Percentiles rank a stretch among this genome's conserved stretches.
phyloP scores from a whole-genome alignment of 345 rosid species.

The Triadica sebifera region DNA sequence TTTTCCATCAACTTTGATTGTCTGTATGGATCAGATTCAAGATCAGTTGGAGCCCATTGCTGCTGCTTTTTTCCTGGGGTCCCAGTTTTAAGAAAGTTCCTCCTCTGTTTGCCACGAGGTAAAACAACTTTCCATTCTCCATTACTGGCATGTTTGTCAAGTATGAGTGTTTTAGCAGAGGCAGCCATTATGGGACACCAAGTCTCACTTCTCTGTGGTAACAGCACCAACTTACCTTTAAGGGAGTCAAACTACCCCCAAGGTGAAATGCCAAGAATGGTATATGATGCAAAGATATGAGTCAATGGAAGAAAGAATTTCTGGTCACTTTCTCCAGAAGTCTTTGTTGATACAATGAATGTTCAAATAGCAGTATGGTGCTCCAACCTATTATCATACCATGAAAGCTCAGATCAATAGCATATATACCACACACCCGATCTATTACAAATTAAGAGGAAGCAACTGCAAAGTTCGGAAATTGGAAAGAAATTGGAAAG shows the following conservation, averaged over 20 bases:
- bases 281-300: not conserved
- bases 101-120: slow-evolving; percentile 49
- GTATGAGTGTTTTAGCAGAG: slow-evolving; percentile 34
- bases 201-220: not conserved
- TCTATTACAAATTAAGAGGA: too few relatives aligned
- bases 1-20: slow-evolving; percentile 53
- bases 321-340: not conserved
- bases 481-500: too few relatives aligned
- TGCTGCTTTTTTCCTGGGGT: slow-evolving; percentile 28
- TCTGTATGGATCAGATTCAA: slow-evolving; percentile 38
- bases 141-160: slow-evolving; percentile 28
- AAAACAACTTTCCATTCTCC: slow-evolving; percentile 82
- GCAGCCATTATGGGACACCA: slow-evolving; percentile 34
- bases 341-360: not conserved
- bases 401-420: not conserved
- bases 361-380: not conserved
- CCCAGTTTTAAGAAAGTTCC: slow-evolving; percentile 25
- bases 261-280: not conserved
- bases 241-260: not conserved
- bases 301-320: not conserved
- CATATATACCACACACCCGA: not conserved
- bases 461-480: too few relatives aligned
- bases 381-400: not conserved
- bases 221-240: not conserved
- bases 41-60: slow-evolving; percentile 57